Percentiles rank a stretch among this genome's conserved stretches.
Evolutionary conservation across 805 yeast species (phyloP).

Genomic region (Yarrowia divulgata): DNA sequence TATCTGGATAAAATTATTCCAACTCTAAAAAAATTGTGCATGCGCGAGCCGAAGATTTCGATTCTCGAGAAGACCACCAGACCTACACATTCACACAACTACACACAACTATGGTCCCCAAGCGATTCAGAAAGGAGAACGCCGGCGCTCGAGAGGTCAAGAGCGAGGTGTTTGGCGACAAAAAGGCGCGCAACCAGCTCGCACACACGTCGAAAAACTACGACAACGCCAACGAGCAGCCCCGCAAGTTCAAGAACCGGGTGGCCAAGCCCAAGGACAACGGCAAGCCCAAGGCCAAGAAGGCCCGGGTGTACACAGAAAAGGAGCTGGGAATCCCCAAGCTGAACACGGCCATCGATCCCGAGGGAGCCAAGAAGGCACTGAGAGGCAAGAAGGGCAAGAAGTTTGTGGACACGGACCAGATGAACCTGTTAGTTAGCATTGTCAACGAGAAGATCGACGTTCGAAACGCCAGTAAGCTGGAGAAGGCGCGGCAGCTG

Average conservation of each 20-base stretch:
- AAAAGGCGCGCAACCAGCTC: slow-evolving; percentile 45
- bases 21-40: slow-evolving; percentile 26
- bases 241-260: slow-evolving; percentile 40
- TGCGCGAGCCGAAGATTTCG: slow-evolving; percentile 10
- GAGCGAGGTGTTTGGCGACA: slow-evolving; percentile 49
- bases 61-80: background rate
- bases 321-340: slow-evolving; percentile 80
- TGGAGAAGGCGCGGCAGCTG: slow-evolving; percentile 86
- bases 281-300: slow-evolving; percentile 44
- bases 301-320: slow-evolving; percentile 61
- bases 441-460: slow-evolving; percentile 85
- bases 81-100: background rate
- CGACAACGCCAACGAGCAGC: slow-evolving; percentile 40
- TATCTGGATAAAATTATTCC: slow-evolving; percentile 7
- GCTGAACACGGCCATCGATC: slow-evolving; percentile 81
- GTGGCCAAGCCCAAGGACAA: slow-evolving; percentile 41
- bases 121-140: slow-evolving; percentile 25
- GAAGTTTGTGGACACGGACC: slow-evolving; percentile 61
- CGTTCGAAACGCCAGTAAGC: slow-evolving; percentile 78
- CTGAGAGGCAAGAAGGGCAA: slow-evolving; percentile 73
- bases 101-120: slow-evolving; percentile 9
- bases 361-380: slow-evolving; percentile 75
- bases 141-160: slow-evolving; percentile 41
- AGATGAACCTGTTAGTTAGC: slow-evolving; percentile 75
- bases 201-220: slow-evolving; percentile 42